Evolutionary conservation across 75 land plant species (phyloP).

Genomic region (Ceratopteris richardii): DNA sequence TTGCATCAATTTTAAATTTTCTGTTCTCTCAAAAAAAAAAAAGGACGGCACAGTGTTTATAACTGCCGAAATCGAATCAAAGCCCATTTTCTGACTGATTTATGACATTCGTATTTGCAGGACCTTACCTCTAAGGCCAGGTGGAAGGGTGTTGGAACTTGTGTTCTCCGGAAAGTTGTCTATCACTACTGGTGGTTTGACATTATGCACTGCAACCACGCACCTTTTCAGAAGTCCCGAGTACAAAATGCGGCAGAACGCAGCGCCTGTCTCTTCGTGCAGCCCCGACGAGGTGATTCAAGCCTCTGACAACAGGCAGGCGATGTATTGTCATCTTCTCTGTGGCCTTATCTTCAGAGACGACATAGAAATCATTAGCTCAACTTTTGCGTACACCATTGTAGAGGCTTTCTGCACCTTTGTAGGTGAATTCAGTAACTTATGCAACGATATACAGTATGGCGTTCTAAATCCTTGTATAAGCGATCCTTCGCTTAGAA

Average conservation of each 20-base stretch:
- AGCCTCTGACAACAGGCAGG: slow-evolving; percentile 31
- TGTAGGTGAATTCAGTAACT: slow-evolving; percentile 40
- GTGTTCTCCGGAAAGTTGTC: slow-evolving; percentile 53
- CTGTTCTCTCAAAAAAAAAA: too few relatives aligned
- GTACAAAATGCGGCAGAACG: slow-evolving; percentile 25
- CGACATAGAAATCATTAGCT: slow-evolving; percentile 39
- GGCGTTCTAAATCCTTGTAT: slow-evolving; percentile 34
- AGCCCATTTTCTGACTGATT: not conserved
- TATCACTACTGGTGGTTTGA: slow-evolving; percentile 31
- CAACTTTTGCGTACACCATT: slow-evolving; percentile 52
- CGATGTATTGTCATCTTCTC: slow-evolving; percentile 59
- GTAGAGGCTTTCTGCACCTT: slow-evolving; percentile 43
- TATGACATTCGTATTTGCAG: slow-evolving; percentile 15
- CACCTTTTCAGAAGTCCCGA: slow-evolving; percentile 30
- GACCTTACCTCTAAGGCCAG: slow-evolving; percentile 34
- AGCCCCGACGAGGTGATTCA: slow-evolving; percentile 57
- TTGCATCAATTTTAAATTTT: too few relatives aligned
- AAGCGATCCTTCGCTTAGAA: slow-evolving; percentile 19
- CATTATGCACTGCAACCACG: slow-evolving; percentile 39
- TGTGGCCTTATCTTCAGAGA: slow-evolving; percentile 33
- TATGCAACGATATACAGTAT: slow-evolving; percentile 31
- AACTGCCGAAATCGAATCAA: not conserved
- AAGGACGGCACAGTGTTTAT: not conserved
- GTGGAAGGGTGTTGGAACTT: slow-evolving; percentile 56
- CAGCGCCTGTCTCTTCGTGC: slow-evolving; percentile 27